These are phyloP conservation scores for Ilex aquifolium DNA, from an alignment of 257 asterid genomes.

Conservation along the genomic window DNA sequence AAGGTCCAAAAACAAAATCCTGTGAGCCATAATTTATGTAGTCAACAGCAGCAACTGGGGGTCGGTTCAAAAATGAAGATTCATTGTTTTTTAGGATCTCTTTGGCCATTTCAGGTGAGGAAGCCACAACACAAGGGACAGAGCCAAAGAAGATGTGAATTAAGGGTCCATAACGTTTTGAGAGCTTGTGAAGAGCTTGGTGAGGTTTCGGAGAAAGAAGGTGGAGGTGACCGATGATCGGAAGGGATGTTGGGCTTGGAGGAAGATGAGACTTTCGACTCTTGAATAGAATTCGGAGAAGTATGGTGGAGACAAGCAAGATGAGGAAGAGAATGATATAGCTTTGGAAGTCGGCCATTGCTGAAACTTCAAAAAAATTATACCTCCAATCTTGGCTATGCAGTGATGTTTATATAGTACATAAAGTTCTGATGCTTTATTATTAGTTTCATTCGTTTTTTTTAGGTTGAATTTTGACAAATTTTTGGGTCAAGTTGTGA, in stretches of 20 bases:
- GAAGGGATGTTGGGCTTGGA: constrained; percentile 54
- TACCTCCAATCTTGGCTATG: no score
- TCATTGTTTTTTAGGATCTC: constrained; percentile 69
- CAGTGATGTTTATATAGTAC: no score
- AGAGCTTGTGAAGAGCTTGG: constrained; percentile 61
- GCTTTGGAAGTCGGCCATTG: constrained; percentile 37
- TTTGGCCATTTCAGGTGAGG: constrained; percentile 55
- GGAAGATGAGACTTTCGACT: constrained; percentile 29
- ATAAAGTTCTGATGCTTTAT: no score
- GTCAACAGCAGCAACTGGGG: constrained; percentile 41
- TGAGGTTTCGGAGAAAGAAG: constrained; percentile 72
- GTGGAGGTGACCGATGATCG: constrained; percentile 73
- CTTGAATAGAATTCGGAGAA: constrained; percentile 23
- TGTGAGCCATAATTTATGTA: constrained; percentile 62
- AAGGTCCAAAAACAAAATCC: constrained; percentile 68
- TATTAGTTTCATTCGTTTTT: no score
- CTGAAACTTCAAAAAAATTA: neutral
- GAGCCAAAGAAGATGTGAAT: constrained; percentile 55
- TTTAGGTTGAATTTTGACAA: no score
- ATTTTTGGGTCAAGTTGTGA: no score
- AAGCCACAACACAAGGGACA: constrained; percentile 55
- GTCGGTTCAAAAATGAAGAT: constrained; percentile 39
- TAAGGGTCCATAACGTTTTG: constrained; percentile 46
- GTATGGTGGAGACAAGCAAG: constrained; percentile 34
- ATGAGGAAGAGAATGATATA: constrained; percentile 30